Conservation (phyloP, 75 land plant species). For the Cryptomeria japonica region DNA sequence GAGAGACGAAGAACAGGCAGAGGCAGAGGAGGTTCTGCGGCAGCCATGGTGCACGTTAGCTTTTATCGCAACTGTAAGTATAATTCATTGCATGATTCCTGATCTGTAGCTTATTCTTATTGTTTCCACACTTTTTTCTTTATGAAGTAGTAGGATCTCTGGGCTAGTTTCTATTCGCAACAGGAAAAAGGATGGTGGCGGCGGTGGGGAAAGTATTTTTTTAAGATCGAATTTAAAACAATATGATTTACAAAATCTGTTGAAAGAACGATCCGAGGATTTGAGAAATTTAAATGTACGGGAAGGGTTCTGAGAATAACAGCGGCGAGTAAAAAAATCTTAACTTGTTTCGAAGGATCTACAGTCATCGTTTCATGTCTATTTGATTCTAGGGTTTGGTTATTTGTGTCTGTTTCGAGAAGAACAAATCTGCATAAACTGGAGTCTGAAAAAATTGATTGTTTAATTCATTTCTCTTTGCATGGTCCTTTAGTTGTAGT, state of each 20-base stretch:
- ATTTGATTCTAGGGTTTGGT: background rate
- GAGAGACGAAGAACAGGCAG: background rate
- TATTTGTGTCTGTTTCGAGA: no score
- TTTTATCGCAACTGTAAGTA: conserved; percentile 72
- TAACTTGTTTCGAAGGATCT: no score
- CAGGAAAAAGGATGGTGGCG: no score
- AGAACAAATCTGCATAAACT: no score
- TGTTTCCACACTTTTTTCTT: background rate
- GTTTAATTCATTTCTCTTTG: no score
- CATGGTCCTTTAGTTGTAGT: no score
- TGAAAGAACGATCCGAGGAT: background rate
- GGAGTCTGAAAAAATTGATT: background rate
- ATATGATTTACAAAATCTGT: background rate
- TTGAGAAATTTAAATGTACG: background rate
- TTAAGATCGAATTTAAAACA: background rate
- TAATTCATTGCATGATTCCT: no score
- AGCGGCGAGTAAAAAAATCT: background rate
- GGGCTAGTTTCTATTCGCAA: no score
- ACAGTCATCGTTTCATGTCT: background rate
- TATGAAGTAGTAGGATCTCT: background rate
- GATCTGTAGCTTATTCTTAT: background rate
- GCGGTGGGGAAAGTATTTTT: no score
- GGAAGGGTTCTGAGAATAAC: background rate
- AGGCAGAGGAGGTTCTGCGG: background rate
- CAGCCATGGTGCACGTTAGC: conserved; percentile 70